A percentile compares a stretch with the other conserved stretches of the same genome.
Evolutionary conservation across 2,329 filamentous ascomycete genomes (phyloP).

Genomic region (Cladorrhinum sp.): DNA sequence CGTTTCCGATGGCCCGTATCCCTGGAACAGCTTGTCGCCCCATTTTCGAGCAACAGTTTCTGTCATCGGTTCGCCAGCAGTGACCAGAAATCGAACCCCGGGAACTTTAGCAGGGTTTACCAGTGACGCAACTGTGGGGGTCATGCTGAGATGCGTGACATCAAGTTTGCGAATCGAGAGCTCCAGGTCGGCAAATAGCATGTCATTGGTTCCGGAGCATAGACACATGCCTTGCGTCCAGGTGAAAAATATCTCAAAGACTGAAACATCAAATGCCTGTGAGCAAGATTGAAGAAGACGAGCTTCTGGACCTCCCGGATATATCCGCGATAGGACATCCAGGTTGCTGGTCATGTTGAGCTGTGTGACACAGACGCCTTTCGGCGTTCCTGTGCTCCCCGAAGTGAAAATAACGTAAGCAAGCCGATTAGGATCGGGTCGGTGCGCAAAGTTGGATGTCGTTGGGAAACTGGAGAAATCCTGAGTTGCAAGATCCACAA

Average conservation of each 20-base stretch:
- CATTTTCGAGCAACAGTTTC: slow-evolving; percentile 67
- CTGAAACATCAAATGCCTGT: slow-evolving; percentile 81
- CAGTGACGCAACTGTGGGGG: slow-evolving; percentile 79
- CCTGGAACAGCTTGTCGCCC: slow-evolving; percentile 70
- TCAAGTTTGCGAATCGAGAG: slow-evolving; percentile 58
- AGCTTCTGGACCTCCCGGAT: slow-evolving; percentile 48
- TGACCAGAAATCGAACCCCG: slow-evolving; percentile 70
- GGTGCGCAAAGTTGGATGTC: slow-evolving; percentile 38
- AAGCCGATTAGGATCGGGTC: slow-evolving; percentile 45
- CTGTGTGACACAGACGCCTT: slow-evolving; percentile 76
- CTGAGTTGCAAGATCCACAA: slow-evolving; percentile 36
- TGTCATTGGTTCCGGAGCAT: slow-evolving; percentile 71
- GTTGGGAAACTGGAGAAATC: slow-evolving; percentile 28
- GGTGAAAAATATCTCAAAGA: slow-evolving; percentile 86
- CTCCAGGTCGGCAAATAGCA: slow-evolving; percentile 71
- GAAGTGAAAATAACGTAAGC: slow-evolving; percentile 83
- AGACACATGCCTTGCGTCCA: slow-evolving; percentile 77
- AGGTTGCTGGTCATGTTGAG: slow-evolving; percentile 74
- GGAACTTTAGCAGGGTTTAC: slow-evolving; percentile 67
- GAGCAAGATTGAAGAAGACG: slow-evolving; percentile 80
- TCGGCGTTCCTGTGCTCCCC: slow-evolving; percentile 76
- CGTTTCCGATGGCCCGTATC: slow-evolving; percentile 81
- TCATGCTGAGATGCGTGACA: slow-evolving; percentile 80
- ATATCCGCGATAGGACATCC: slow-evolving; percentile 61
- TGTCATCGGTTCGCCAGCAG: slow-evolving; percentile 77